Evolutionary conservation across 2,329 filamentous ascomycete genomes (phyloP).

Genomic region (Calonectria henricotiae): DNA sequence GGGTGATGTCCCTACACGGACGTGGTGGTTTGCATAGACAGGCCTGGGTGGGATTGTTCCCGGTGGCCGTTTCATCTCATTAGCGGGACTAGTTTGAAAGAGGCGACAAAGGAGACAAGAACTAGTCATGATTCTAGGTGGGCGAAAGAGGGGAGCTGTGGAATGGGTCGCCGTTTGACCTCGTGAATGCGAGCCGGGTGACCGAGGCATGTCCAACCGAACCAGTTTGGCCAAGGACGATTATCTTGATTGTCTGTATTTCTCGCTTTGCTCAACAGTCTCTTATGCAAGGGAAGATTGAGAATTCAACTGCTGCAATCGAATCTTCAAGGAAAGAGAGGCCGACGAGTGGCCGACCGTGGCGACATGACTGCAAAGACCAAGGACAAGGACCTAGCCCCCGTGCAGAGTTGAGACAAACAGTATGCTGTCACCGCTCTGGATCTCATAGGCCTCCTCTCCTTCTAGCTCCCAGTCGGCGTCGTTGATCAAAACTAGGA

Average conservation of each 20-base stretch:
- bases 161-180: constrained; percentile 6
- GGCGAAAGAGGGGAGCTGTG: constrained; percentile 2
- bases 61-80: constrained; percentile 46
- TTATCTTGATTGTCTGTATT: constrained; percentile 35
- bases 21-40: constrained; percentile 41
- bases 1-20: constrained; percentile 28
- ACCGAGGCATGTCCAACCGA: constrained; percentile 12
- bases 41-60: constrained; percentile 30
- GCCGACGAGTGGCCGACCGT: constrained; percentile 36
- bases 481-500: constrained; percentile 97
- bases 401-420: constrained; percentile 98
- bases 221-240: constrained; percentile 19
- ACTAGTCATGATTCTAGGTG: constrained; percentile 22
- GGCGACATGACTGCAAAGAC: constrained; percentile 15
- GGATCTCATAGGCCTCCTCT: constrained; percentile 90
- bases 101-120: constrained; percentile 24
- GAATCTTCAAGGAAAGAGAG: constrained; percentile 41
- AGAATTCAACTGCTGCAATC: constrained; percentile 32
- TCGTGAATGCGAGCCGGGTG: constrained; percentile 3
- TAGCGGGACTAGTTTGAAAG: constrained; percentile 31
- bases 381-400: constrained; percentile 69
- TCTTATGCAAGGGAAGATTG: constrained; percentile 48
- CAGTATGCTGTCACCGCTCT: constrained; percentile 87
- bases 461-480: constrained; percentile 99
- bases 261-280: constrained; percentile 40